Base-by-base conservation (phyloP, 1,139 yeast species). In the Yamadazyma dushanensis region DNA sequence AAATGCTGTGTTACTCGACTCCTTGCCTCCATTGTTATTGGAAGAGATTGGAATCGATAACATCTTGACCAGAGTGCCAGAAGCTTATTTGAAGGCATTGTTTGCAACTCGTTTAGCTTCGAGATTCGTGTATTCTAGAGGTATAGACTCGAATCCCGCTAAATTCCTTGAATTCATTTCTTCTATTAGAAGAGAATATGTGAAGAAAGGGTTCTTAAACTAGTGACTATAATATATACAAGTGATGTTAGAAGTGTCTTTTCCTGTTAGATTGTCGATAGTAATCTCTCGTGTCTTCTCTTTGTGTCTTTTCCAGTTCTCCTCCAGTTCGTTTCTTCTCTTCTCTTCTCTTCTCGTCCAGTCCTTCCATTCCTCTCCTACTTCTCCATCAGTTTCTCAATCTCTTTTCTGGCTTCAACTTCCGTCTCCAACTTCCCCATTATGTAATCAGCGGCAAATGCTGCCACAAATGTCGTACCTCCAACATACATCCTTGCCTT, bases 41-140 rank as follows among this genome's bases (percentile, higher is more conserved):
- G 63, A 78, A 39, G 77, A 76, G 46, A 76, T 90, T 52, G 96
- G 96, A n/a, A 75, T 88, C 40, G 84, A 82, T 18, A 65, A 69
- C 40, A 80, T 92, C 32, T 66, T 90, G 51, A 53, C 70, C 31
- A 79, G 95, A 51, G 95, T 92, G 35, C 98, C 98, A 13, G 88
- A 76, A 43, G 76, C 94, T 41, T 92, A 92, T 60, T 72, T 90
- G 57, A 82, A 81, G 56, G 96, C 97, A 9, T 78, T 92, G 47
- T 86, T 92, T 58, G 96, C 97, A 36, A 86, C 96, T 29, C 84
- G 80, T 56, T 74, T 92, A 52, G 94, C 96, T 11, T 87, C 96
- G 29, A 76, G 85, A 39, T 92, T 86, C 62, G 95, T 92, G 44
- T 92, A 92, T 63, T 76, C 87, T 34, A 75, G 83, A 56, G 97